phyloP scores from a whole-genome alignment of 2,329 filamentous ascomycete genomes.

The Aspergillus felis region DNA sequence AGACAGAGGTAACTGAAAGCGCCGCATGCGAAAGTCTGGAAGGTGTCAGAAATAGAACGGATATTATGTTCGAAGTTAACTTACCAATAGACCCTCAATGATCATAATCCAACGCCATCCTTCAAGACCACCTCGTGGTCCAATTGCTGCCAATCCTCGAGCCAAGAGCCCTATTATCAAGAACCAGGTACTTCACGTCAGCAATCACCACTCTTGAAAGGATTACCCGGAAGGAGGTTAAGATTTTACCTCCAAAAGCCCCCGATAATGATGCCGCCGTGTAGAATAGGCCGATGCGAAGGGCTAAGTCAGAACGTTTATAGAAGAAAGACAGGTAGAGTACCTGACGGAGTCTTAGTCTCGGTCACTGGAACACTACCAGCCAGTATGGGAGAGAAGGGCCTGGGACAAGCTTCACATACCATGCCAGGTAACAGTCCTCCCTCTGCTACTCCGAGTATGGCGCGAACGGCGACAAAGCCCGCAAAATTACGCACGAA shows the following conservation, averaged over 20 bases:
- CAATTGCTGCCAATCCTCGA: constrained; percentile 59
- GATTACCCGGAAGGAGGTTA: neutral
- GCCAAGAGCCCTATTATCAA: constrained; percentile 51
- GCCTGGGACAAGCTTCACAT: constrained; percentile 9
- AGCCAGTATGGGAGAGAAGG: neutral
- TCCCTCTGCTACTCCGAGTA: constrained; percentile 62
- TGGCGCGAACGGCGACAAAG: constrained; percentile 59
- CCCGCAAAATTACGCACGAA: constrained; percentile 43
- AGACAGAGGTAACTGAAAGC: constrained; percentile 51
- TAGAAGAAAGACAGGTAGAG: constrained; percentile 64
- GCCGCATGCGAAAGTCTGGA: constrained; percentile 54
- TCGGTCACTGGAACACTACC: neutral
- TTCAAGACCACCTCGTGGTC: constrained; percentile 49
- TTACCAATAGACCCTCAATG: constrained; percentile 49
- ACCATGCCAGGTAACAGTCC: constrained; percentile 65
- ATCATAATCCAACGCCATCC: constrained; percentile 63
- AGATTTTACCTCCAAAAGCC: constrained; percentile 53
- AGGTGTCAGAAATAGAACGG: neutral
- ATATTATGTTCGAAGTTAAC: neutral
- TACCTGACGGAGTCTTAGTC: constrained; percentile 37
- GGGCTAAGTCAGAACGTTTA: constrained; percentile 55
- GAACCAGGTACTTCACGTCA: neutral
- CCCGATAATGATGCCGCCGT: constrained; percentile 63
- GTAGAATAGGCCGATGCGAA: constrained; percentile 65
- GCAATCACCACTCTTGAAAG: neutral